Evolutionary conservation across 768 basidiomycete genomes (phyloP).

Genomic region (Boletus fagicola): DNA sequence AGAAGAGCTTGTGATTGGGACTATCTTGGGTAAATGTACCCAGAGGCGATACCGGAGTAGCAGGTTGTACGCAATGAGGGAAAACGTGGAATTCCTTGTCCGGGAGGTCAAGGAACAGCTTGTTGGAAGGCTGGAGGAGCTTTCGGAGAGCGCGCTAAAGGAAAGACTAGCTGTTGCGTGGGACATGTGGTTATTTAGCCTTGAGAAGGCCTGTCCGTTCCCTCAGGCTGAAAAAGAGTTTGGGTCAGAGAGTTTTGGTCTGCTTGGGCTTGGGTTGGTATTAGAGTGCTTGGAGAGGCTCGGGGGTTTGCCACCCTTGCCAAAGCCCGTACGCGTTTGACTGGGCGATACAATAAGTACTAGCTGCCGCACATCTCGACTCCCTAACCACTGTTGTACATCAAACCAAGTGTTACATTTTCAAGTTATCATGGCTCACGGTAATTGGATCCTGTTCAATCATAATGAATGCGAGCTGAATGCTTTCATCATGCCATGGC

Average conservation of each 20-base stretch:
- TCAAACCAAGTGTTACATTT: not conserved
- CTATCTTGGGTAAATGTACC: conserved; percentile 68
- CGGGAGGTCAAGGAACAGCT: conserved; percentile 44
- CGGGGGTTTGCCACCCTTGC: conserved; percentile 28
- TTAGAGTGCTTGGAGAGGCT: conserved; percentile 56
- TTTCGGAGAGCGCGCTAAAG: conserved; percentile 31
- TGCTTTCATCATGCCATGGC: not conserved
- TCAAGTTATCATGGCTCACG: conserved; percentile 15
- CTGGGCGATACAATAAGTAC: not conserved
- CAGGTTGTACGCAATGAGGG: conserved; percentile 59
- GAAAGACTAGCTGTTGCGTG: conserved; percentile 53
- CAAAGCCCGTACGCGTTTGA: conserved; percentile 2
- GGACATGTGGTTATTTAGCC: conserved; percentile 62
- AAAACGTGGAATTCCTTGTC: conserved; percentile 53
- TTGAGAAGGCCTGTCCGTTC: conserved; percentile 34
- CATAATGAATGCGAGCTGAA: conserved; percentile 4
- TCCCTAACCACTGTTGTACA: not conserved
- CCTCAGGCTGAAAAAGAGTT: conserved; percentile 29
- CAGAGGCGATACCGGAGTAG: conserved; percentile 60
- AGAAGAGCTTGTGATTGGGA: conserved; percentile 72
- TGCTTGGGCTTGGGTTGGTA: conserved; percentile 59
- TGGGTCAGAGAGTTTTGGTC: conserved; percentile 64
- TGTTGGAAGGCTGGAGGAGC: conserved; percentile 29
- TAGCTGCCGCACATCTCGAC: not conserved
- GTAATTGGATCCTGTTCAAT: conserved; percentile 10